A percentile compares a stretch with the other conserved stretches of the same genome.
These are phyloP conservation scores for Morella rubra DNA, from an alignment of 306 rosid genomes.

Conservation along the genomic window DNA sequence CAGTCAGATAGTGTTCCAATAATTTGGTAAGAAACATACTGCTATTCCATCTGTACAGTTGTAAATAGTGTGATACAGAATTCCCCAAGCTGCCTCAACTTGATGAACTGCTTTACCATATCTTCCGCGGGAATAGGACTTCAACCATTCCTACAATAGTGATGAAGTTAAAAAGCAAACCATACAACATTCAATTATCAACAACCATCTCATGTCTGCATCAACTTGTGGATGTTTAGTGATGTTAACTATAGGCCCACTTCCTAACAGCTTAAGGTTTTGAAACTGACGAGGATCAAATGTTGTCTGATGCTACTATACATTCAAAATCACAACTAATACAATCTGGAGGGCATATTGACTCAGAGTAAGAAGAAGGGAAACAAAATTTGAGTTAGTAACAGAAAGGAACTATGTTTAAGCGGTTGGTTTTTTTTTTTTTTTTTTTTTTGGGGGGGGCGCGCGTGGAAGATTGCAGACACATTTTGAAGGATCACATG, in stretches of 20 bases:
- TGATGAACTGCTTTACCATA: slow-evolving; percentile 71
- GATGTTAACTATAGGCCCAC: not conserved
- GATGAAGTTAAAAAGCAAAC: slow-evolving; percentile 20
- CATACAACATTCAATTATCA: slow-evolving; percentile 7
- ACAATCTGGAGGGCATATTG: not conserved
- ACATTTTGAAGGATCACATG: not conserved
- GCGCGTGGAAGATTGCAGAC: no score
- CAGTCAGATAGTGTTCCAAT: not conserved
- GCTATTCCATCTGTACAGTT: slow-evolving; percentile 88
- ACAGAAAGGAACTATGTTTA: not conserved
- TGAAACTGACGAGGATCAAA: not conserved
- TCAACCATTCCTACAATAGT: slow-evolving; percentile 71
- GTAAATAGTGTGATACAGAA: slow-evolving; percentile 85
- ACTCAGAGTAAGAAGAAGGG: not conserved
- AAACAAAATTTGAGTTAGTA: not conserved
- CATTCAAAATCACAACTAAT: not conserved
- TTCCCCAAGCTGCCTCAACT: slow-evolving; percentile 83
- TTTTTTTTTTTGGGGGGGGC: no score
- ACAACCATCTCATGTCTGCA: not conserved
- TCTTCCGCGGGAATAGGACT: slow-evolving; percentile 70
- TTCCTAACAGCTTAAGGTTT: not conserved
- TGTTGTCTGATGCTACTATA: not conserved
- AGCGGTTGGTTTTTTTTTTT: no score
- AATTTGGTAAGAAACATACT: slow-evolving; percentile 46
- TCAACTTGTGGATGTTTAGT: no score